Evolutionary conservation across 331 rosid species (phyloP), one percentile per base, ranked within the genome.

Genomic region (Malus hybrid): DNA sequence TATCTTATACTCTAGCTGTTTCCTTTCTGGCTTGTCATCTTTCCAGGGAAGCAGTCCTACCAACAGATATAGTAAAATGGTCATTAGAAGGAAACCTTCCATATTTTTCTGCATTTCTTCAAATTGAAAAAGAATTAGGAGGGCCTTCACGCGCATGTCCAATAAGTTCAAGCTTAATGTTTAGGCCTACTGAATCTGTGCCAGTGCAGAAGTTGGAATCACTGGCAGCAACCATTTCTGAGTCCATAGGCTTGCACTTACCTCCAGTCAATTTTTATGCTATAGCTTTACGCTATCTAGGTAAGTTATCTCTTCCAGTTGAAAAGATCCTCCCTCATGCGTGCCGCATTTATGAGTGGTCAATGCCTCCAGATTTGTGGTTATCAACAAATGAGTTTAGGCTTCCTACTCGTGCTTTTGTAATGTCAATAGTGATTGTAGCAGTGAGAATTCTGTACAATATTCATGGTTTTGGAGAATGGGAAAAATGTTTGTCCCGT

Each of bases 201-300:
- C 73, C 95, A 1, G 80, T 85, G 24, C 96, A 79, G 76, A 91
- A 85, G 81, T 75, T 93, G 55, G 98, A 93, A 85, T 81, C 87
- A 2, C 70, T 76, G 70, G 93, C 95, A 56, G 96, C 97, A 70
- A 84, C 83, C 6, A 71, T 93, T 87, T 91, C 98, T 65, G 87
- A 85, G 67, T 78, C 84, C 73, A 80, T 91, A 62, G 91, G 96
- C 70, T 80, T 93, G 75, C 82, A 82, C 75, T 82, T 93, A 67
- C 97, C 98, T 83, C 95, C 98, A 20, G 93, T 93, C n/a, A 93
- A 91, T 82, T 93, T 93, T 75, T 85, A 86, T 80, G 89, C 91
- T 56, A 79, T 90, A 60, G 93, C 96, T 69, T 75, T 78, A 22
- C 87, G 88, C 62, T 88, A 80, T 87, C 89, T 93, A 57, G 28